These are phyloP conservation scores for Debaryomyces maramus DNA, from an alignment of 805 yeast genomes.

Conservation along the genomic window DNA sequence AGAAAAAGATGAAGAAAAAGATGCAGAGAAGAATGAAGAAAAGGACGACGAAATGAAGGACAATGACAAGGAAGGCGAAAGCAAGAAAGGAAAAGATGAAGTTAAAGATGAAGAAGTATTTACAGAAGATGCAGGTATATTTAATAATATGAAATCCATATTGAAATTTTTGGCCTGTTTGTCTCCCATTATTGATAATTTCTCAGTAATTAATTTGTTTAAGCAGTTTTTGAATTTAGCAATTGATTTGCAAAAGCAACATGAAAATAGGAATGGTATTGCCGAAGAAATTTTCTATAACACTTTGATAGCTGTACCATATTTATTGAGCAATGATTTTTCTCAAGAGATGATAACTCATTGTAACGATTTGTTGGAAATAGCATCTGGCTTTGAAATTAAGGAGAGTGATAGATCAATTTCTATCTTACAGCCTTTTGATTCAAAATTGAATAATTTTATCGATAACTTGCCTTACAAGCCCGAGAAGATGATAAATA, in stretches of 20 bases:
- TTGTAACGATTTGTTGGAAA: conserved; percentile 47
- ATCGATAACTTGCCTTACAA: conserved; percentile 46
- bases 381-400: conserved; percentile 44
- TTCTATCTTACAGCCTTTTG: conserved; percentile 36
- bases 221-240: conserved; percentile 55
- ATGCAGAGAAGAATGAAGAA: conserved; percentile 28
- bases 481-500: conserved; percentile 47
- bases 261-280: conserved; percentile 47
- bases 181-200: conserved; percentile 58
- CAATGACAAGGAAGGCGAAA: conserved; percentile 6
- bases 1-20: conserved; percentile 1
- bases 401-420: conserved; percentile 12
- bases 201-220: conserved; percentile 42
- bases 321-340: conserved; percentile 48
- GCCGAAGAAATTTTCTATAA: conserved; percentile 70
- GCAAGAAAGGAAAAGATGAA: conserved; percentile 47
- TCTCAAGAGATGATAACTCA: conserved; percentile 26
- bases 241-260: conserved; percentile 49
- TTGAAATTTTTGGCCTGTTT: conserved; percentile 70
- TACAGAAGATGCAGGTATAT: conserved; percentile 51
- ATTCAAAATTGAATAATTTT: conserved; percentile 31
- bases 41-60: conserved; percentile 20
- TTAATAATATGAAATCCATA: conserved; percentile 69
- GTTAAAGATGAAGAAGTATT: conserved; percentile 50
- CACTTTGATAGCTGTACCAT: conserved; percentile 65